Base-by-base conservation (phyloP, 768 basidiomycete genomes). In the Hebeloma cylindrosporum region DNA sequence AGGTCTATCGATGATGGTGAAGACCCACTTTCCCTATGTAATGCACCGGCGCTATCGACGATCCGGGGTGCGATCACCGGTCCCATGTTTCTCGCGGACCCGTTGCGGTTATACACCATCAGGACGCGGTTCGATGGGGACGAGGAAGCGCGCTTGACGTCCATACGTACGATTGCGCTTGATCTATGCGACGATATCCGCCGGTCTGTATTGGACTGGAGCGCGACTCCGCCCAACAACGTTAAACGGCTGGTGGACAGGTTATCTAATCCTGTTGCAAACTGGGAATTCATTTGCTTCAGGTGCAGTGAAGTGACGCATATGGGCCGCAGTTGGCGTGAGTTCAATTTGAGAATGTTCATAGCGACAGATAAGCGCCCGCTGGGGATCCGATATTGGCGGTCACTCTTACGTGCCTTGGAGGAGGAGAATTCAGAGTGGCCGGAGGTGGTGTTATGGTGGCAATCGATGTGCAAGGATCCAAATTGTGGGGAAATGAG, bases 71-170 rank as follows among this genome's bases (percentile, higher is more conserved):
- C 66, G 8, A 63, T 74, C 39, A 68, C 68, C 5, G 60, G 73
- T 1, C 70, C 73, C 5, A 44, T 65, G 8, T 72, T 76, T 49
- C 66, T 71, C n/a, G 53, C 57, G 4, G 61, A 71, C 9, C 74
- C 78, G 2, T 51, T 79, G n/a, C 69, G 74, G 14, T 61, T 77
- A 7, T 78, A 77, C 44, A 72, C 65, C 2, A 61, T 79, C 31
- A 66, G 73, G 6, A 67, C 69, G 14, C 66, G 66, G 23, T 70
- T 66, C 42, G 70, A 66, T 5, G 77, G 76, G 73, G 62, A 61
- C 32, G 65, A 71, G 31, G 76, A 77, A 54, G 67, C 70, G 5
- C 62, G 62, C 47, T 43, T 68, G 8, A 73, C 76, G 2, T 67
- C 75, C 3, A 60, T 65, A 14, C 55, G 64, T 28, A 75, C 77